These are phyloP conservation scores for Dictyophora rubrovolvata DNA, from an alignment of 768 basidiomycete species.

Conservation along the genomic window DNA sequence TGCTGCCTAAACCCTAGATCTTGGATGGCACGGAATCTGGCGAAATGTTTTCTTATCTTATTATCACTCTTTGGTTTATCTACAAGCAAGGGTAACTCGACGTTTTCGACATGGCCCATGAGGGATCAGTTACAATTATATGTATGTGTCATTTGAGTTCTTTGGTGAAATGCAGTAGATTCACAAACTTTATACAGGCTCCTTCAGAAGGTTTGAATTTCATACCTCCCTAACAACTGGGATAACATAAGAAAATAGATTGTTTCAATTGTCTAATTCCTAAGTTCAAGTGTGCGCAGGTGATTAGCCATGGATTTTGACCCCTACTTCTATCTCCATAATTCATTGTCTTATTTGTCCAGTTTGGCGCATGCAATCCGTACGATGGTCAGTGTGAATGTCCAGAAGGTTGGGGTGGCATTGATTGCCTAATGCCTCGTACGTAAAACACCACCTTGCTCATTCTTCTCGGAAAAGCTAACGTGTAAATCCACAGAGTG, in stretches of 20 bases:
- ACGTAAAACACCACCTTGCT: conserved; percentile 26
- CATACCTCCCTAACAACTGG: background rate
- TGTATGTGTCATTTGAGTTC: background rate
- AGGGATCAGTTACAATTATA: background rate
- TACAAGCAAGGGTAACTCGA: background rate
- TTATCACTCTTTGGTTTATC: background rate
- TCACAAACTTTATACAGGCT: background rate
- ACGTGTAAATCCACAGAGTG: conserved; percentile 48
- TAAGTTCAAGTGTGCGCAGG: conserved; percentile 82
- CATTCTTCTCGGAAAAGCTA: conserved; percentile 7
- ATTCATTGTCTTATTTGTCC: background rate
- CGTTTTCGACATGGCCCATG: background rate
- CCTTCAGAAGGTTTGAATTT: conserved; percentile 3
- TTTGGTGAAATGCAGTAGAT: background rate
- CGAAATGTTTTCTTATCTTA: background rate
- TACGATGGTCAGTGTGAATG: conserved; percentile 97
- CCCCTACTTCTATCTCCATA: background rate
- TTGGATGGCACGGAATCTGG: background rate
- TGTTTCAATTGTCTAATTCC: conserved; percentile 97
- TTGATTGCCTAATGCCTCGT: conserved; percentile 91
- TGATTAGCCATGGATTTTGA: conserved; percentile 5
- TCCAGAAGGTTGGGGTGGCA: conserved; percentile 94
- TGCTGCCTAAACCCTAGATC: background rate
- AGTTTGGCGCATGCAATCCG: conserved; percentile 76
- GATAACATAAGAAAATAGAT: background rate